Base-by-base conservation (phyloP, 139 green algal species). In the Astrephomene gubernaculifera region DNA sequence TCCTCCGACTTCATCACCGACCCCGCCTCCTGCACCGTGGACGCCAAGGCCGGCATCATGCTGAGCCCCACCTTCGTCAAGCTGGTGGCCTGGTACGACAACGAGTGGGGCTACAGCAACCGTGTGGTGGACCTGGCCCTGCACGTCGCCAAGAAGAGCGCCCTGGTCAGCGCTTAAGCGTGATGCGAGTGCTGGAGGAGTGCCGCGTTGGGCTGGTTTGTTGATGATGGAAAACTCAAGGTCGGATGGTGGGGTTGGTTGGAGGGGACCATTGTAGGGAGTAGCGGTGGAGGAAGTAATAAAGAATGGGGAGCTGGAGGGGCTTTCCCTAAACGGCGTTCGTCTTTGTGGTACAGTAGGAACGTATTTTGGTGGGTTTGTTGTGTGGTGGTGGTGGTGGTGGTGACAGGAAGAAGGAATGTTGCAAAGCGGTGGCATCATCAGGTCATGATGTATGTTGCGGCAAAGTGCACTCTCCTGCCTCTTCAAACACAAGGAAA, bases 61-160 rank as follows among this genome's bases (percentile, higher is more conserved):
- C 94, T 99, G 39, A 93, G 82, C 38, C 82, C 87, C 78, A 98
- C 92, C 49, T 86, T 86, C 79, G 63, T 82, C 45, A 95, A 97
- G 95, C 85, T 99, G 53, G 95, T 99, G 33, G 92, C 87, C 19
- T 99, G 97, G 97, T 99, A 99, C 78, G 96, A 99, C 92, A 99
- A 99, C 88, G 96, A 98, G 89, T 97, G 93, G 94, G 96, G 96
- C 68, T 96, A 96, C 90, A 89, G 80, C 33, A 92, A 90, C 86
- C 82, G 94, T 19, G 89, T 96, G 2, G 89, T 97, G 27, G 94
- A 97, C 90, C 92, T 97, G 52, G 90, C 93, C 27, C 38, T 38
- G 27, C 86, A 93, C 86, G 94, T 96, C 79, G 87, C 73, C 25
- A 88, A 82, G 52, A 90, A 94, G 80, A 83, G 87, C 52, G 80